Evolutionary conservation across 345 rosid genomes (phyloP).

Genomic region (Firmiana major): DNA sequence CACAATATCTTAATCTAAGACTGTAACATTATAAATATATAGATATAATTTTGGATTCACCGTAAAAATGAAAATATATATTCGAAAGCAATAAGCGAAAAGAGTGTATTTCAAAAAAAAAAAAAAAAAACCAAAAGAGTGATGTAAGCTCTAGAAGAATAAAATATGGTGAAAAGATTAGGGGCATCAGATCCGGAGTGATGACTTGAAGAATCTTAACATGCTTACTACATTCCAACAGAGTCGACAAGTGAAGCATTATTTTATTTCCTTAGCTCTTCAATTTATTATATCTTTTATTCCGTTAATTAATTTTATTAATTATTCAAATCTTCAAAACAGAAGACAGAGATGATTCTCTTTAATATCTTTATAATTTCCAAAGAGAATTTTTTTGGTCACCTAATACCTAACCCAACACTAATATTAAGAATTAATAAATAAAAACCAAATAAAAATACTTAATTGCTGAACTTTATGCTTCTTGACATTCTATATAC

Average conservation of each 20-base stretch:
- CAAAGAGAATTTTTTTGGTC: constrained; percentile 26
- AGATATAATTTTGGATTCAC: too few species aligned
- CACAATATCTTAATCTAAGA: too few species aligned
- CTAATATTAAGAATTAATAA: not conserved
- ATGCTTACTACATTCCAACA: constrained; percentile 31
- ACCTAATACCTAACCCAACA: constrained; percentile 41
- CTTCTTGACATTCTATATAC: constrained; percentile 14
- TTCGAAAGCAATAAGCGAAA: not conserved
- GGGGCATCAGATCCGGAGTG: not conserved
- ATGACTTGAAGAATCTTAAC: constrained; percentile 17
- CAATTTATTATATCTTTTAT: not conserved
- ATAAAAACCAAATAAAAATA: not conserved
- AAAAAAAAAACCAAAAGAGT: not conserved
- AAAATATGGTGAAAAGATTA: not conserved
- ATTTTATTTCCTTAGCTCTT: constrained; percentile 7
- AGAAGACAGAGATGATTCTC: not conserved
- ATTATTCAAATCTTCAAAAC: not conserved
- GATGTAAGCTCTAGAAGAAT: constrained; percentile 17
- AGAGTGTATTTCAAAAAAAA: not conserved
- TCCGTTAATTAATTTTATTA: constrained; percentile 10
- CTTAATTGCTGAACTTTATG: constrained; percentile 12
- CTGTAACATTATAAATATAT: too few species aligned
- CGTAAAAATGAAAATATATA: too few species aligned
- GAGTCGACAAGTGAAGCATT: constrained; percentile 24
- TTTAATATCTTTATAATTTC: constrained; percentile 2